Conservation (phyloP, 139 green algal species). For the Chlorella sp. region DNA sequence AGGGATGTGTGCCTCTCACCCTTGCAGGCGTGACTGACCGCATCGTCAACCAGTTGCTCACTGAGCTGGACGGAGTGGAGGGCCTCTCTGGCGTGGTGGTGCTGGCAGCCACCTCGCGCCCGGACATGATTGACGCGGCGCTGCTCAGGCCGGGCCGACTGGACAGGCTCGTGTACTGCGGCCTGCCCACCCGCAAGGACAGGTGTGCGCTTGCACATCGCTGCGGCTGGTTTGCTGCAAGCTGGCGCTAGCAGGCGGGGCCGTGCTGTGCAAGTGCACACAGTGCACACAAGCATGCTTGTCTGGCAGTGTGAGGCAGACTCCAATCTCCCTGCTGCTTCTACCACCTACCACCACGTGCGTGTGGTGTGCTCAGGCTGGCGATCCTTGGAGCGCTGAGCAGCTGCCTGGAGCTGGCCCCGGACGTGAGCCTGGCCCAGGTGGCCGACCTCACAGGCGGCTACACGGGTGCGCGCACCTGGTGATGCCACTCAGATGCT, state of each 20-base stretch:
- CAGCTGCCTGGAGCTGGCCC: no score
- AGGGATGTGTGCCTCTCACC: neutral
- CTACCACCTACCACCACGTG: neutral
- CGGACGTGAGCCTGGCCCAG: no score
- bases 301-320: neutral
- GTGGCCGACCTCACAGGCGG: no score
- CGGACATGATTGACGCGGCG: slow-evolving; percentile 74
- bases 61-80: slow-evolving; percentile 96
- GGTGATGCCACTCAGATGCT: neutral
- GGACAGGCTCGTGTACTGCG: slow-evolving; percentile 63
- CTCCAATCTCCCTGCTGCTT: neutral
- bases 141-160: slow-evolving; percentile 85
- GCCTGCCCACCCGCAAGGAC: slow-evolving; percentile 34
- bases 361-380: neutral
- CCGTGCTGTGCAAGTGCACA: neutral
- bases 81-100: slow-evolving; percentile 83
- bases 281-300: neutral
- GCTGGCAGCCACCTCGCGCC: slow-evolving; percentile 73
- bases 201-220: neutral
- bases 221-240: neutral
- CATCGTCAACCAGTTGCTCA: slow-evolving; percentile 96
- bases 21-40: slow-evolving; percentile 77
- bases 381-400: no score
- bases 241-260: neutral
- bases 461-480: no score